phyloP scores from a whole-genome alignment of 345 rosid genomes.

The Aquilaria sinensis region DNA sequence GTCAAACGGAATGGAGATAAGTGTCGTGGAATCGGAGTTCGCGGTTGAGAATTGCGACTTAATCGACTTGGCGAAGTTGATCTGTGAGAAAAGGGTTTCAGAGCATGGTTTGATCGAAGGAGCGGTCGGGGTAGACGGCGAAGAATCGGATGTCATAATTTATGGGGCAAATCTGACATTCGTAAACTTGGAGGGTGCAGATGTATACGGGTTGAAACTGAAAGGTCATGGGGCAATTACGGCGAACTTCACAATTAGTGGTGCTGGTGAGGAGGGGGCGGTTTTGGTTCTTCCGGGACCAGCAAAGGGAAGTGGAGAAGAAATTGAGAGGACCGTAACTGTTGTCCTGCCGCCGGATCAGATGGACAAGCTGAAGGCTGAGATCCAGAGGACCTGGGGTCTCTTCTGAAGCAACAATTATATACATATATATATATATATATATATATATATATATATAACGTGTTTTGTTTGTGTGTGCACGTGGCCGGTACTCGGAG shows the following conservation, averaged over 20 bases:
- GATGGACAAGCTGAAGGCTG: conserved; percentile 24
- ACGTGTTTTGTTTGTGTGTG: no score
- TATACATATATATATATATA: no score
- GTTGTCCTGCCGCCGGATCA: conserved; percentile 37
- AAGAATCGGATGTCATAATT: conserved; percentile 28
- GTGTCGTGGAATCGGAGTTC: conserved; percentile 31
- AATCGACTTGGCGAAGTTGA: conserved; percentile 31
- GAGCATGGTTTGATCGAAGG: conserved; percentile 29
- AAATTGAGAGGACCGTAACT: conserved; percentile 27
- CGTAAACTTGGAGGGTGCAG: conserved; percentile 43
- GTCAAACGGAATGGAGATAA: conserved; percentile 31
- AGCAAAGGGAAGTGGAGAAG: conserved; percentile 6
- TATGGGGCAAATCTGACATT: conserved; percentile 70
- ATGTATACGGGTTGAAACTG: conserved; percentile 39
- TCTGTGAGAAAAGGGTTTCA: conserved; percentile 13
- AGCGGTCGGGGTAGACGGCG: conserved; percentile 15
- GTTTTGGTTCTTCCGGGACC: conserved; percentile 39
- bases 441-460: no score
- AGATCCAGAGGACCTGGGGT: conserved; percentile 22
- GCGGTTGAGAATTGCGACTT: conserved; percentile 21
- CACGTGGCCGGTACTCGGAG: no score
- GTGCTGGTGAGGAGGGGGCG: conserved; percentile 59
- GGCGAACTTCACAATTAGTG: conserved; percentile 40
- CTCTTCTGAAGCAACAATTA: no score
- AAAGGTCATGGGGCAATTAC: conserved; percentile 39